Conservation (phyloP, 2,329 filamentous ascomycete genomes). For the Chrysosphaeria jannelii region DNA sequence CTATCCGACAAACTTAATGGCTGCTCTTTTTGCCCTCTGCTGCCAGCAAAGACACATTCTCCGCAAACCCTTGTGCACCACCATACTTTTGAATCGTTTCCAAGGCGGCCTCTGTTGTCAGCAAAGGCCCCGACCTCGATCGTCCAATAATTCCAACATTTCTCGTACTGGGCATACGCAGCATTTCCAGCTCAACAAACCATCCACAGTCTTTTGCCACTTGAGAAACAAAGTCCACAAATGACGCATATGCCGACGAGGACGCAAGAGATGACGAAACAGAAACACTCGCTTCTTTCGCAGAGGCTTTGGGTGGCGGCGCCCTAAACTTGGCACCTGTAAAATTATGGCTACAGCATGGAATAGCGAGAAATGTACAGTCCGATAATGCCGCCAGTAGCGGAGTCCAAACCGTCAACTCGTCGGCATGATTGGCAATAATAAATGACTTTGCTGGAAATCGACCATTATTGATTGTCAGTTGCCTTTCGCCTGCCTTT, state of each 20-base stretch:
- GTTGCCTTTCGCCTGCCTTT: background rate
- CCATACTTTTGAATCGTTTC: slow-evolving; percentile 19
- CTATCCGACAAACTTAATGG: too few species aligned
- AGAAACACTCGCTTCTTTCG: slow-evolving; percentile 20
- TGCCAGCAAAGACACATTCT: slow-evolving; percentile 12
- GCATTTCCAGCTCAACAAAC: slow-evolving; percentile 49
- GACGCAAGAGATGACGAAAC: slow-evolving; percentile 13
- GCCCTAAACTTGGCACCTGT: slow-evolving; percentile 47
- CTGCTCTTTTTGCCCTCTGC: slow-evolving; percentile 2
- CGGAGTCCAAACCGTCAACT: slow-evolving; percentile 87
- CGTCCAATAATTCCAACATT: slow-evolving; percentile 61
- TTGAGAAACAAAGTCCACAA: slow-evolving; percentile 47
- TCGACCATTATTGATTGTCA: slow-evolving; percentile 22
- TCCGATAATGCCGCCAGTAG: slow-evolving; percentile 47
- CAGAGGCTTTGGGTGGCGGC: slow-evolving; percentile 16
- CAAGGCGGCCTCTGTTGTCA: slow-evolving; percentile 5
- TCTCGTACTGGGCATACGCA: slow-evolving; percentile 75
- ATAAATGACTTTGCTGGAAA: slow-evolving; percentile 62
- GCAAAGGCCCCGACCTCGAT: slow-evolving; percentile 7
- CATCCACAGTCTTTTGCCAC: slow-evolving; percentile 48
- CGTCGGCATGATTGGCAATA: slow-evolving; percentile 88
- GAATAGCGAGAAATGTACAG: slow-evolving; percentile 72
- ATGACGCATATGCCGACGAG: slow-evolving; percentile 48
- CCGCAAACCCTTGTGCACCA: slow-evolving; percentile 23
- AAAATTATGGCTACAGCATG: slow-evolving; percentile 78